Evolutionary conservation across 306 rosid species (phyloP), one percentile per base, ranked within the genome.

Genomic region (Urtica urens): DNA sequence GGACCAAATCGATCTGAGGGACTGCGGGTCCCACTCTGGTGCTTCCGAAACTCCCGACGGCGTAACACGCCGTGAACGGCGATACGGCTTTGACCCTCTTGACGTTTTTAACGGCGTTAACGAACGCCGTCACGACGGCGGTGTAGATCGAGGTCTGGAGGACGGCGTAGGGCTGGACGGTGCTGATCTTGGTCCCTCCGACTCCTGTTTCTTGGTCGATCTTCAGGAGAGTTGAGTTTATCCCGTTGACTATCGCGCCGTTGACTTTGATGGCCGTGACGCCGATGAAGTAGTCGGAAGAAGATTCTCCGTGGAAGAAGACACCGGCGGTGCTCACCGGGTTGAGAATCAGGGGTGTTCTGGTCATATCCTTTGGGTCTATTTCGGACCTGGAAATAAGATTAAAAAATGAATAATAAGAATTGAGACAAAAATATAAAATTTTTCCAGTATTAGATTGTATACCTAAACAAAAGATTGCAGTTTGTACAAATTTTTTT

Each of bases 181-280:
- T 72, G 59, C 96, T 87, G 9, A 87, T 70, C 66, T 79, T 82
- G 1, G 94, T 75, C 23, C 96, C 96, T 0, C 94, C 94, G 10
- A 51, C 3, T 6, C 94, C 96, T 6, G 49, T 3, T 69, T 73
- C 5, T 0, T 14, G 1, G 20, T 79, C 41, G 49, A 76, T 60
- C 8, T 59, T 26, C 8, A 80, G 65, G 23, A 73, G 69, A 0
- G 78, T 66, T 23, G 57, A 35, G 21, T 80, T 80, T 30, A 80
- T 15, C 0, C 52, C 23, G 0, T 76, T 66, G 0, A 10, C 22
- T 2, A 66, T 39, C 1, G 16, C 46, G 15, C n/a, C 62, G 18
- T 51, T 46, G 4, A 80, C 26, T 9, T 5, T 63, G 9, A 81
- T 77, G 0, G 79, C 66, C 29, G 47, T 74, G 3, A 77, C 75